Base-by-base conservation (phyloP, 139 green algal genomes). In the Chlamydomonas incerta region DNA sequence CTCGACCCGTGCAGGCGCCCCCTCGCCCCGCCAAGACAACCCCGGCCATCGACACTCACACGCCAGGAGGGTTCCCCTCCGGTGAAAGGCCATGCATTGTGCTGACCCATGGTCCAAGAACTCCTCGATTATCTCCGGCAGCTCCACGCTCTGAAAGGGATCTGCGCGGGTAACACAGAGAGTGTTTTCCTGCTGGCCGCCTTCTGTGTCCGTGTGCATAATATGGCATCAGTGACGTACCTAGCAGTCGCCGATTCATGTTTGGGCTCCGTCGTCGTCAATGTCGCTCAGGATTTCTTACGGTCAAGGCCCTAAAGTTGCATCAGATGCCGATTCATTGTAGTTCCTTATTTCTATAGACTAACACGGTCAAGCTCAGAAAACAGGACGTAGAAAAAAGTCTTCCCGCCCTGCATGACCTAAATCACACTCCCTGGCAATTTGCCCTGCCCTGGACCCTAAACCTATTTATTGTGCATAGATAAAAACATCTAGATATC, bases 91-190 rank as follows among this genome's bases (percentile, higher is more conserved):
- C 29, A 93, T 68, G 63, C 91, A 94, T 11, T 71, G 86, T 8
- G 92, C 88, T 0, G 66, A 67, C 23, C 86, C 86, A 57, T 86
- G 76, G 2, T 94, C 89, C 18, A 97, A 47, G 46, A 87, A 93
- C 74, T 97, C 95, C 80, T 97, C 95, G 8, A 97, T 94, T 0
- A 87, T 63, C 82, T 96, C 93, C 23, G 93, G 94, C 35, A 95
- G 80, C 58, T 93, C 87, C 15, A 92, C 73, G 37, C 82, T 89
- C 33, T 94, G 87, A 50, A 95, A 93, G 0, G 90, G 89, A 80
- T 95, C 93, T 96, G 93, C 70, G 68, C 31, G 13, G 77, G 41
- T 60, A 60, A 72, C 15, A 37, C 74, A 70, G 52, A 24, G 24
- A 24, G 58, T 81, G 20, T 6, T 13, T 50, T 46, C 73, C 50